Base-by-base conservation (phyloP, 768 basidiomycete genomes). In the Boletus bicolor region DNA sequence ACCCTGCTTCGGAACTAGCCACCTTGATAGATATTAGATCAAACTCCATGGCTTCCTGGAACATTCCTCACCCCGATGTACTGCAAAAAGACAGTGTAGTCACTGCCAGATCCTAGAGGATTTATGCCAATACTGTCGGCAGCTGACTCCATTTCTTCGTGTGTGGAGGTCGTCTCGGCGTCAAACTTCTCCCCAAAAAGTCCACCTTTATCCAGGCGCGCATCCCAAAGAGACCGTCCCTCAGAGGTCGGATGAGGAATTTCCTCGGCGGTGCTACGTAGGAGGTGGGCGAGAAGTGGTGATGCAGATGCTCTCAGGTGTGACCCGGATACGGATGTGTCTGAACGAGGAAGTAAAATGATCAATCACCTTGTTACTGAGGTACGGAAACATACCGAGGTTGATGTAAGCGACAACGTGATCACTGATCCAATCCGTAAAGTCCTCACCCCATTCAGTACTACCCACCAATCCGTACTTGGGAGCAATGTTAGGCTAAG, bases 401-500 rank as follows among this genome's bases (percentile, higher is more conserved):
- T 98, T 98, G 60, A 97, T 73, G 67, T 98, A 98, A 7, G 91
- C 82, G 17, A 92, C 93, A 46, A 89, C 90, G 57, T 95, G 82
- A 35, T 87, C 76, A 39, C 81, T 78, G 38, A 98, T 83, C 84
- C 89, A 96, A 15, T 82, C 78, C 0, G 84, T 67, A 65, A 96
- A 98, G 67, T 98, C 96, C 69, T 98, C 96, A 3, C 86, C 93
- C 83, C 89, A 97, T 74, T 98, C 96, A 5, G 91, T 94, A 66
- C 87, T 89, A 21, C 96, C 96, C 37, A 91, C 70, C 43, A 93
- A 77, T 24, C 90, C 91, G 51, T 81, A 80, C 80, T 80, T 74
- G 51, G 28, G 7, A 30, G 6, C 17, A 52, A 48, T 17, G 38
- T 56, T 39, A 57, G 46, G 26, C 14, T 3, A 64, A 51, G n/a